phyloP scores from a whole-genome alignment of 176 grass and related monocot species.

The Hordeum marinum region DNA sequence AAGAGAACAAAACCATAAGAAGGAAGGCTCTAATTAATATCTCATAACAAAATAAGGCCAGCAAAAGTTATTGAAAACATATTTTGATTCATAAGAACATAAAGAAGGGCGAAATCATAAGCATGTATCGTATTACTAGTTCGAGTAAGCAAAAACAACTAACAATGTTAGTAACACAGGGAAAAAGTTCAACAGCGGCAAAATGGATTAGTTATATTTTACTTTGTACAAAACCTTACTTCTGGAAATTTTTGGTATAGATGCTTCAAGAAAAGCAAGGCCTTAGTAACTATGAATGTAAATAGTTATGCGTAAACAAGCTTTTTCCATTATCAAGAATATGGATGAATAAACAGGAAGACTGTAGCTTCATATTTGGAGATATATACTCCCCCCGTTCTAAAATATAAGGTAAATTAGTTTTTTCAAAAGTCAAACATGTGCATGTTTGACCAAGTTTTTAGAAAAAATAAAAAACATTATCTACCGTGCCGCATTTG shows the following conservation, averaged over 20 bases:
- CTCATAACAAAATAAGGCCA: conserved; percentile 7
- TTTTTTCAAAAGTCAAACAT: too few species aligned
- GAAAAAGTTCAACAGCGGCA: not conserved
- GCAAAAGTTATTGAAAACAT: not conserved
- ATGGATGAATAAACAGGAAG: not conserved
- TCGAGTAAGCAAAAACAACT: not conserved
- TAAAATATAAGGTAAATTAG: too few species aligned
- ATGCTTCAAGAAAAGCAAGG: conserved; percentile 4
- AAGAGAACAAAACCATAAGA: conserved; percentile 21
- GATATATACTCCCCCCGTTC: not conserved
- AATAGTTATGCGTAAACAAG: not conserved
- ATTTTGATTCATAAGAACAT: not conserved
- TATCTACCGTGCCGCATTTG: too few species aligned
- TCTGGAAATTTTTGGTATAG: not conserved
- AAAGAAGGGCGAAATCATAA: not conserved
- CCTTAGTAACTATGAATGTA: not conserved
- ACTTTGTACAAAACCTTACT: not conserved
- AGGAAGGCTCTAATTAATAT: not conserved
- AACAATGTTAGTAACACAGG: not conserved
- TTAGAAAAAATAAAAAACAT: too few species aligned
- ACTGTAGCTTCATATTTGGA: not conserved
- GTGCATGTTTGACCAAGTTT: too few species aligned
- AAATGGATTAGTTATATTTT: conserved; percentile 5
- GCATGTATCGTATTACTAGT: not conserved
- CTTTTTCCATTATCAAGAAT: not conserved